A percentile compares a stretch with the other conserved stretches of the same genome.
phyloP scores from a whole-genome alignment of 805 yeast genomes.

The Kluyveromyces starmeri region DNA sequence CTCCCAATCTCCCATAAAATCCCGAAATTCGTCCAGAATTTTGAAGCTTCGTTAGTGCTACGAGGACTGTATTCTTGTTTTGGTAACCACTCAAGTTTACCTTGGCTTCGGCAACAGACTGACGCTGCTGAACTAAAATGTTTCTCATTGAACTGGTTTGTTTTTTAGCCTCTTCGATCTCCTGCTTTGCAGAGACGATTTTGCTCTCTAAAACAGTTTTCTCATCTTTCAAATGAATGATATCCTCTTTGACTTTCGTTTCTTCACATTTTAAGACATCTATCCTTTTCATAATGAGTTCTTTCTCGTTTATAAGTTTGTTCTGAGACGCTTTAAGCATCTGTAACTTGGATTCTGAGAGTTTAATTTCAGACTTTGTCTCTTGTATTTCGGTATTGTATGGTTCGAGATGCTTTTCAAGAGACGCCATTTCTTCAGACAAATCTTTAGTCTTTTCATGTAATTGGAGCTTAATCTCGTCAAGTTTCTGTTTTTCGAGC shows the following conservation, averaged over 20 bases:
- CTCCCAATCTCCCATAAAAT: slow-evolving; percentile 85
- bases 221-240: slow-evolving; percentile 35
- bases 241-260: slow-evolving; percentile 24
- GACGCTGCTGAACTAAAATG: slow-evolving; percentile 46
- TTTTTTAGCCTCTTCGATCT: slow-evolving; percentile 40
- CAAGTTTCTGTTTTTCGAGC: slow-evolving; percentile 48
- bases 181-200: slow-evolving; percentile 48
- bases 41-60: slow-evolving; percentile 58
- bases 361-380: slow-evolving; percentile 53
- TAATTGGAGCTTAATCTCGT: slow-evolving; percentile 53
- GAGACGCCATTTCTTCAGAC: slow-evolving; percentile 51
- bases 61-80: slow-evolving; percentile 64
- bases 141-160: slow-evolving; percentile 47
- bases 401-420: slow-evolving; percentile 68
- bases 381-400: slow-evolving; percentile 64
- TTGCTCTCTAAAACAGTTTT: slow-evolving; percentile 43
- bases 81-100: slow-evolving; percentile 47
- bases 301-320: slow-evolving; percentile 34
- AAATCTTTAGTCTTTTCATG: slow-evolving; percentile 66
- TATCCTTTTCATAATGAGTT: slow-evolving; percentile 17
- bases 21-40: slow-evolving; percentile 79
- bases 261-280: slow-evolving; percentile 33
- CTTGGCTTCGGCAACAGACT: slow-evolving; percentile 57
- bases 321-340: slow-evolving; percentile 39
- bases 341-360: slow-evolving; percentile 58